Percentiles rank a stretch among this genome's conserved stretches.
phyloP scores from a whole-genome alignment of 2,329 filamentous ascomycete species.

The Gaeumannomyces sp. region DNA sequence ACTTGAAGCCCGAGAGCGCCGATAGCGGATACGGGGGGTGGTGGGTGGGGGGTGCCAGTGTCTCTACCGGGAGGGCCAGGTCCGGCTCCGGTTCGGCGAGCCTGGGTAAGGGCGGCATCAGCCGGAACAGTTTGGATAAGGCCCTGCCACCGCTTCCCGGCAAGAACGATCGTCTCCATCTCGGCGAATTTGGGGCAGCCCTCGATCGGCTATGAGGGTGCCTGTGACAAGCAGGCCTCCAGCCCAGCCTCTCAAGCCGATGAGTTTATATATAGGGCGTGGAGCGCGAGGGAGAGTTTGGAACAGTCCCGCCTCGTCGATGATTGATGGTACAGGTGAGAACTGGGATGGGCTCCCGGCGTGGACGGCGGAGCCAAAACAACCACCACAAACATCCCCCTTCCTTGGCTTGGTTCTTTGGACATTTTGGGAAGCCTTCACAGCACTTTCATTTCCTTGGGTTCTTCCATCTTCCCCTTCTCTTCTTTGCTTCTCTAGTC shows the following conservation, averaged over 20 bases:
- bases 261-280: neutral
- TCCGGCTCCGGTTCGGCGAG: constrained; percentile 13
- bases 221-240: neutral
- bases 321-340: neutral
- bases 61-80: constrained; percentile 19
- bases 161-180: neutral
- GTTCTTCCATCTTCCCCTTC: constrained; percentile 12
- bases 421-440: neutral
- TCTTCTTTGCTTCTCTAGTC: constrained; percentile 11
- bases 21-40: constrained; percentile 42
- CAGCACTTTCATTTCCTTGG: neutral
- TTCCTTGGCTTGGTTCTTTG: neutral
- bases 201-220: neutral
- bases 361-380: neutral
- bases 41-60: constrained; percentile 12
- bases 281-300: neutral
- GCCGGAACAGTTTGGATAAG: constrained; percentile 55
- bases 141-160: constrained; percentile 50
- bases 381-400: neutral
- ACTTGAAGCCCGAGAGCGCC: constrained; percentile 38
- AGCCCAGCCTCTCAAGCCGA: neutral
- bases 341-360: neutral
- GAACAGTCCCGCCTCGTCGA: neutral
- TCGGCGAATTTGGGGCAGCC: neutral
- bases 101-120: constrained; percentile 32